A percentile compares a stretch with the other conserved stretches of the same genome.
Conservation (phyloP, 352 stramenopile genomes). For the Blastocystis sp. region DNA sequence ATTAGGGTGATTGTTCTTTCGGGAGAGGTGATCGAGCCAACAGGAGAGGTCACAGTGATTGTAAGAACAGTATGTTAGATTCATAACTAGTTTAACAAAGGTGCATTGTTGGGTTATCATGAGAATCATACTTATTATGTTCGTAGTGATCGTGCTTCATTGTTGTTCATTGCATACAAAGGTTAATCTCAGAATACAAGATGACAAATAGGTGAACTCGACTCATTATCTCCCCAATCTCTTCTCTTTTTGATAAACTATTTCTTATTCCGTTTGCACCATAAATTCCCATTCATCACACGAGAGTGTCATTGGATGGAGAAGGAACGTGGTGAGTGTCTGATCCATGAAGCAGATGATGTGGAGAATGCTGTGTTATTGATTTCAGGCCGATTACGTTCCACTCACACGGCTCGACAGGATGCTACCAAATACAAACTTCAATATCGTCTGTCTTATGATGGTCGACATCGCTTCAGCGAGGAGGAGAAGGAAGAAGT, state of each 20-base stretch:
- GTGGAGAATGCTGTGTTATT: conserved; percentile 17
- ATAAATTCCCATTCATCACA: neutral
- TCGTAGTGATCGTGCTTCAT: neutral
- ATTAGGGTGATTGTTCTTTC: conserved; percentile 3
- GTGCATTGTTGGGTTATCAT: neutral
- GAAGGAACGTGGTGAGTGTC: conserved; percentile 1
- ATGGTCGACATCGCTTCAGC: conserved; percentile 25
- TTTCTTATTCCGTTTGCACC: neutral
- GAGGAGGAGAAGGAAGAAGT: conserved; percentile 50
- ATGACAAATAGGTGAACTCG: neutral
- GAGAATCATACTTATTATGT: conserved; percentile 16
- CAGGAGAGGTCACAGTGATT: conserved; percentile 31
- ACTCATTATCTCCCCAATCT: neutral
- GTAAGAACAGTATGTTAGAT: neutral
- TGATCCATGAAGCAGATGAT: neutral
- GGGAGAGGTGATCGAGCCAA: neutral
- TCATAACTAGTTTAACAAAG: conserved; percentile 19
- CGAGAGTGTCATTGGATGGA: neutral
- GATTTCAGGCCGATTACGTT: conserved; percentile 26
- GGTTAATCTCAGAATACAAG: neutral
- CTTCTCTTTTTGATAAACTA: conserved; percentile 36
- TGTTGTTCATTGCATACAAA: conserved; percentile 47
- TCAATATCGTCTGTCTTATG: conserved; percentile 44
- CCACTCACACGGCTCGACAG: neutral
- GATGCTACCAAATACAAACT: neutral